Evolutionary conservation across 2,329 filamentous ascomycete species (phyloP).

Genomic region (Calonectria ilicicola): DNA sequence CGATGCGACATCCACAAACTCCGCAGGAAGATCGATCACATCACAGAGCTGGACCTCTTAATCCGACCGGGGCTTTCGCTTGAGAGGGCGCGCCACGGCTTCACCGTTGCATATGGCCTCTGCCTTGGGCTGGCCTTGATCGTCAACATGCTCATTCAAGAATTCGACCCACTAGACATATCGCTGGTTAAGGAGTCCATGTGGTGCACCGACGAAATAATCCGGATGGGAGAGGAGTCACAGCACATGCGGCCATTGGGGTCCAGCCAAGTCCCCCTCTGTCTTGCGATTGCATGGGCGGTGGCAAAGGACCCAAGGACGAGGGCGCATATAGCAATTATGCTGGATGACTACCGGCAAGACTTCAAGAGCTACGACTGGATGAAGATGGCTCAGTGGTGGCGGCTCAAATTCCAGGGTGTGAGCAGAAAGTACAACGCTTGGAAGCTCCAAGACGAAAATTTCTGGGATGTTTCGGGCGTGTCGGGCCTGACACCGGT

Average conservation of each 20-base stretch:
- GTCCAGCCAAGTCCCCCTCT: conserved; percentile 42
- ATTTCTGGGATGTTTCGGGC: neutral
- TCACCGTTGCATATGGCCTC: conserved; percentile 30
- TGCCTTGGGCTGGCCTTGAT: conserved; percentile 36
- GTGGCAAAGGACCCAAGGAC: conserved; percentile 42
- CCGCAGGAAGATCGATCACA: neutral
- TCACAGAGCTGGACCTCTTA: neutral
- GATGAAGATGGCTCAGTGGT: conserved; percentile 24
- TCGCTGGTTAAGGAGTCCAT: conserved; percentile 31
- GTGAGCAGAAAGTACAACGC: neutral
- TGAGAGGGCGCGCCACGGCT: conserved; percentile 10
- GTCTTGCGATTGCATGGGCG: conserved; percentile 41
- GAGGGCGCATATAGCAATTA: conserved; percentile 11
- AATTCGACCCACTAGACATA: conserved; percentile 27
- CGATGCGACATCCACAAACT: conserved; percentile 26
- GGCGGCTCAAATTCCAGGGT: conserved; percentile 11
- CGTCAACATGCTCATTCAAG: conserved; percentile 39
- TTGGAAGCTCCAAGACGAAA: neutral
- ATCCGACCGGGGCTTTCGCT: neutral
- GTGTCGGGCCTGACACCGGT: neutral
- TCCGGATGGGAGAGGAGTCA: conserved; percentile 36
- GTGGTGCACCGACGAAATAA: conserved; percentile 36
- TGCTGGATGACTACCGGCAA: conserved; percentile 33
- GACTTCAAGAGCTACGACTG: conserved; percentile 31
- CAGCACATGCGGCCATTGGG: conserved; percentile 41